These are phyloP conservation scores for Aspergillus carbonarius DNA, from an alignment of 2,329 filamentous ascomycete genomes.

Conservation along the genomic window DNA sequence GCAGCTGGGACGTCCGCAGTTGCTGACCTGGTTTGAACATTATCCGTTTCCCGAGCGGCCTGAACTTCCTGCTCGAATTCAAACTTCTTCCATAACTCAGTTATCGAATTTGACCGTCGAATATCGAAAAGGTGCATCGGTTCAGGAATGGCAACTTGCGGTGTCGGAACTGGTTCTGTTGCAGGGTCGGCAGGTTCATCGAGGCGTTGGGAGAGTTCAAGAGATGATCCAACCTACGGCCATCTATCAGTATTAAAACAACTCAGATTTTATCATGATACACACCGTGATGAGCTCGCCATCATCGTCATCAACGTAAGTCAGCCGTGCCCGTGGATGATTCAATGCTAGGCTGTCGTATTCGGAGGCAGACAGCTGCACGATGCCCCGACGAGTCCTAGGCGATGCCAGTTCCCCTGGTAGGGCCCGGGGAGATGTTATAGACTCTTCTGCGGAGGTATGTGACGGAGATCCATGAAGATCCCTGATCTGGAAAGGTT, in stretches of 20 bases:
- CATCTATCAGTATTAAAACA: slow-evolving; percentile 14
- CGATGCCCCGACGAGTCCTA: slow-evolving; percentile 24
- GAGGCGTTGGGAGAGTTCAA: slow-evolving; percentile 48
- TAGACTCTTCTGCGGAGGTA: slow-evolving; percentile 15
- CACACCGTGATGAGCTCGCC: slow-evolving; percentile 47
- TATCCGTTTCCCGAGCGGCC: neutral
- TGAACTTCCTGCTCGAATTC: slow-evolving; percentile 16
- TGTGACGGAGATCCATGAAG: slow-evolving; percentile 27
- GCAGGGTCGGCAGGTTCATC: slow-evolving; percentile 38
- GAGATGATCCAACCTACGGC: slow-evolving; percentile 46
- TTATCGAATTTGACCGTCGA: slow-evolving; percentile 39
- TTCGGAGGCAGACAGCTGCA: slow-evolving; percentile 42
- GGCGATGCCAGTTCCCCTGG: neutral
- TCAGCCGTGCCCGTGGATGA: slow-evolving; percentile 44
- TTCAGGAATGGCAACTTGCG: slow-evolving; percentile 13
- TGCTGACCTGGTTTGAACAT: neutral
- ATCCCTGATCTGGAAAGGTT: slow-evolving; percentile 43
- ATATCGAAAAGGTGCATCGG: slow-evolving; percentile 51
- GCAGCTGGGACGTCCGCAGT: neutral
- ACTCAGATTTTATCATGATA: neutral
- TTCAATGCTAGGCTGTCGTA: slow-evolving; percentile 45
- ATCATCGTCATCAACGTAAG: slow-evolving; percentile 49
- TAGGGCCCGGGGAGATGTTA: slow-evolving; percentile 4
- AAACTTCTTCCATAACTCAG: slow-evolving; percentile 40
- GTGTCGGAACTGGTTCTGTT: slow-evolving; percentile 2